Conservation (phyloP, 805 yeast species). For the Saccharomycopsis sp. region DNA sequence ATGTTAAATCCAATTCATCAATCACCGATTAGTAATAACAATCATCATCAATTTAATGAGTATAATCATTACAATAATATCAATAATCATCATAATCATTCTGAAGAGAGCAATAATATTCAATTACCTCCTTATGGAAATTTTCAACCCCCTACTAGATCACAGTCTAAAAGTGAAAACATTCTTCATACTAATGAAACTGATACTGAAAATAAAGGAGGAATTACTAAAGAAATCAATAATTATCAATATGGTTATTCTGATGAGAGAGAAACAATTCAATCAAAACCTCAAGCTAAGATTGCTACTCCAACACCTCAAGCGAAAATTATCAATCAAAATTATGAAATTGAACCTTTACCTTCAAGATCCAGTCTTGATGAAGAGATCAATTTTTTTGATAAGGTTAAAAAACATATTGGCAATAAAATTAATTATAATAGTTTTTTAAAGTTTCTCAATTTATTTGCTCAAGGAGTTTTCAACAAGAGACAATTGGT, state of each 20-base stretch:
- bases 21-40: neutral
- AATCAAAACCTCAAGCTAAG: neutral
- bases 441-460: conserved; percentile 81
- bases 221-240: neutral
- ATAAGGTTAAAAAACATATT: conserved; percentile 70
- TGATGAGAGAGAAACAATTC: conserved; percentile 6
- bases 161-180: neutral
- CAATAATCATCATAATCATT: neutral
- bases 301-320: neutral
- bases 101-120: neutral
- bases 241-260: neutral
- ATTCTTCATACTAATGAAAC: neutral
- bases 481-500: conserved; percentile 76
- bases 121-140: conserved; percentile 8
- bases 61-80: too few relatives aligned
- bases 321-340: neutral
- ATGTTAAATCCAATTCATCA: neutral
- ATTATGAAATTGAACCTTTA: neutral
- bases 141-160: neutral
- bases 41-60: neutral
- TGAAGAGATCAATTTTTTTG: conserved; percentile 87
- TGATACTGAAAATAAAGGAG: neutral
- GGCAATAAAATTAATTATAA: conserved; percentile 78
- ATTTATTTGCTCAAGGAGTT: conserved; percentile 80
- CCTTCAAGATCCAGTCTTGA: conserved; percentile 31